These are phyloP conservation scores for Phytophthora idaei DNA, from an alignment of 352 stramenopile genomes.

Conservation along the genomic window DNA sequence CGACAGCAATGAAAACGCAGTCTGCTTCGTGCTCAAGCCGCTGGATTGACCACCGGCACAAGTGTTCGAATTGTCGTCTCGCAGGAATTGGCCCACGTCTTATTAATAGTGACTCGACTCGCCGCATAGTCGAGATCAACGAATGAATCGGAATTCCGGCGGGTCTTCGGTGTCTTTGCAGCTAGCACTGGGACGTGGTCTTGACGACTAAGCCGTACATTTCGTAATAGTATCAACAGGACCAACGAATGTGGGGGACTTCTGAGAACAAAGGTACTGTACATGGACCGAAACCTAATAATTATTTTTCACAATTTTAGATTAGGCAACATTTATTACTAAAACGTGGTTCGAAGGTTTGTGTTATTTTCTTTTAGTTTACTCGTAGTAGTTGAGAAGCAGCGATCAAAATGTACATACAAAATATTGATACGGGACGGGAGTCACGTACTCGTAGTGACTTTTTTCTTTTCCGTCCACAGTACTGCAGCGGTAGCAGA, in stretches of 20 bases:
- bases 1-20: neutral
- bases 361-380: neutral
- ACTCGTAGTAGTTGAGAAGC: conserved; percentile 24
- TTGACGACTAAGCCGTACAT: too few species aligned
- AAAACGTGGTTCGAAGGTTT: neutral
- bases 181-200: neutral
- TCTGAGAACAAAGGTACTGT: neutral
- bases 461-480: conserved; percentile 12
- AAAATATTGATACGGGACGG: conserved; percentile 23
- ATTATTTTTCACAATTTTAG: too few species aligned
- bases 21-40: neutral
- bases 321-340: too few species aligned
- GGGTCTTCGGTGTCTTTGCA: neutral
- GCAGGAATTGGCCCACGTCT: neutral
- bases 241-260: neutral
- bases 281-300: too few species aligned
- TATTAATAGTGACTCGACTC: neutral
- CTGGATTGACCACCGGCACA: neutral
- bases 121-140: neutral
- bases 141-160: neutral
- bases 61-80: conserved; percentile 2
- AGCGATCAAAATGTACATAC: conserved; percentile 38
- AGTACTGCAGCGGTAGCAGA: conserved; percentile 25
- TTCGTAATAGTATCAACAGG: too few species aligned
- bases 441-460: conserved; percentile 19